A percentile compares a stretch with the other conserved stretches of the same genome.
Conservation (phyloP, 2,329 filamentous ascomycete genomes). For the Pezicula neosporulosa region DNA sequence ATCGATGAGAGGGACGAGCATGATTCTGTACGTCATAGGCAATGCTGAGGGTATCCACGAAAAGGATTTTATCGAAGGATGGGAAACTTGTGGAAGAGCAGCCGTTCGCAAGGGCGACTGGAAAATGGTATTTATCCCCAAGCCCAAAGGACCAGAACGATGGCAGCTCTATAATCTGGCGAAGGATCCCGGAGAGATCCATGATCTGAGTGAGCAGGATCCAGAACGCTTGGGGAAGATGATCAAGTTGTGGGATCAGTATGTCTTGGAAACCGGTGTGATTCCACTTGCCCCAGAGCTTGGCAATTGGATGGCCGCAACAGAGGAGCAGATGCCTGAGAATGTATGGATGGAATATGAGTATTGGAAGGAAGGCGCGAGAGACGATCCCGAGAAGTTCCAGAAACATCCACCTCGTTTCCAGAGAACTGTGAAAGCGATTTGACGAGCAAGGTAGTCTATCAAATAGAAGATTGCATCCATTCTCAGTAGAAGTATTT, state of each 20-base stretch:
- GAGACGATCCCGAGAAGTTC: slow-evolving; percentile 13
- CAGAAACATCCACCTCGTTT: slow-evolving; percentile 8
- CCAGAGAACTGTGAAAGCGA: slow-evolving; percentile 9
- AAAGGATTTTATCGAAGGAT: slow-evolving; percentile 49
- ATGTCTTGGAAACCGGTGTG: slow-evolving; percentile 56
- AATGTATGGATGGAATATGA: slow-evolving; percentile 65
- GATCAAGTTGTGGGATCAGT: slow-evolving; percentile 52
- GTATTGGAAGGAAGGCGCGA: slow-evolving; percentile 54
- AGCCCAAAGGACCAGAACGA: slow-evolving; percentile 49
- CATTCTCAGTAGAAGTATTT: too few species aligned
- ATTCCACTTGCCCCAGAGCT: slow-evolving; percentile 56
- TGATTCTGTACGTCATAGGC: slow-evolving; percentile 38
- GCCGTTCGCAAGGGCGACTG: slow-evolving; percentile 53
- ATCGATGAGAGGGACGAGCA: slow-evolving; percentile 32
- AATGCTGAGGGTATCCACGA: slow-evolving; percentile 39
- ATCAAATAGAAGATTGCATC: background rate
- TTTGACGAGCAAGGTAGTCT: background rate
- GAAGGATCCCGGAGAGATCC: slow-evolving; percentile 47
- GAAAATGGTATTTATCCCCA: slow-evolving; percentile 56
- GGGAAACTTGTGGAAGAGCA: slow-evolving; percentile 48
- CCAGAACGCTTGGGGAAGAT: slow-evolving; percentile 43
- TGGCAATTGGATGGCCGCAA: slow-evolving; percentile 55
- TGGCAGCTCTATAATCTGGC: slow-evolving; percentile 56
- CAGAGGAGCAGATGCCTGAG: slow-evolving; percentile 62
- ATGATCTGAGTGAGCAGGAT: slow-evolving; percentile 37